Evolutionary conservation across 192 early-diverging fungal species (phyloP), one percentile per base, ranked within the genome.

Genomic region (Mortierella alpina): DNA sequence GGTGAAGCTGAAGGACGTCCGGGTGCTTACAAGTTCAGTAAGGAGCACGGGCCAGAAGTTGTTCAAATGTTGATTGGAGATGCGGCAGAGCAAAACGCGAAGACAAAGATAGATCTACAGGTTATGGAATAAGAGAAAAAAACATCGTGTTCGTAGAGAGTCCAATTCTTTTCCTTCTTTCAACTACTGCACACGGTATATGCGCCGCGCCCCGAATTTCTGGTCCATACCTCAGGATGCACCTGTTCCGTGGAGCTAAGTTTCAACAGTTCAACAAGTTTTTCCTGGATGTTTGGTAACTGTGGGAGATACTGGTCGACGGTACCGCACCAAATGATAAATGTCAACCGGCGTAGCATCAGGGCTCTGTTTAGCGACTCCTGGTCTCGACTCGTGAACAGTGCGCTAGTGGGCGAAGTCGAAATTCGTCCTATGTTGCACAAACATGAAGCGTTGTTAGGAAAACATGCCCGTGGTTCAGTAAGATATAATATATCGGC

Each of bases 21-120:
- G 31, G 9, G 23, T 7, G 59, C 84, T 80, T 84, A 95, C 94
- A 63, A 96, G 84, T 74, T 98, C 96, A 3, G 95, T 95, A 7
- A 98, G 79, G 7, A 98, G 85, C 41, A 95, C 92, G 2, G 96
- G 96, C 95, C 95, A 96, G 73, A 98, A 94, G 71, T 94, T 96
- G 46, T 93, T 85, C 71, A 98, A 86, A 73, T 95, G 95, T 68
- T 93, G 88, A 22, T 89, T 88, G 9, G 94, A 93, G 49, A 98
- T 84, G 15, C 95, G 87, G 50, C 92, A 90, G 20, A 98, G 78
- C 14, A 98, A 70, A 13, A 96, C 89, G 41, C 96, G 89, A 23
- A 98, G 72, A 68, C 93, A 96, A 9, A 96, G 66, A 68, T 95
- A 96, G 18, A 95, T 93, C 78, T 85, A 65, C n/a, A 14, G 13